These are phyloP conservation scores for Gelatoporia subvermispora DNA, from an alignment of 768 basidiomycete genomes.

Conservation along the genomic window DNA sequence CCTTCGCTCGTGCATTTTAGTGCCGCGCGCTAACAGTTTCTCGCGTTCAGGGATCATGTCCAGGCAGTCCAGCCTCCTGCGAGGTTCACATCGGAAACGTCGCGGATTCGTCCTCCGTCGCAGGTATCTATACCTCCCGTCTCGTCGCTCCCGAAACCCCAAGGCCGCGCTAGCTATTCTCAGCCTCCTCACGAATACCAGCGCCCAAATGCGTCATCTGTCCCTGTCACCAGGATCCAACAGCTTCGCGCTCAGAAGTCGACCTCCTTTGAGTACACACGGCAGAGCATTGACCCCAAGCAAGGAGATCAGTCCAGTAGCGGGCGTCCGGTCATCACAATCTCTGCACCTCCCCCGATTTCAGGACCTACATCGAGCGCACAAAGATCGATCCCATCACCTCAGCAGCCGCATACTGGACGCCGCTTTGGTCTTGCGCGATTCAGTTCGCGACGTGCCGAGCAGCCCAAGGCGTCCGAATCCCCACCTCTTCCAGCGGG, in stretches of 20 bases:
- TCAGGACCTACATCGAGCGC: constrained; percentile 1
- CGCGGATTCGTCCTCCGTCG: too few species aligned
- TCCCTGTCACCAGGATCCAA: constrained; percentile 6
- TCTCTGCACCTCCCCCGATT: constrained; percentile 19
- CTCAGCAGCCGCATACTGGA: background rate
- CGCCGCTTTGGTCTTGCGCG: background rate
- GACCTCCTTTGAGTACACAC: constrained; percentile 18
- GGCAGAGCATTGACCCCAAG: constrained; percentile 15
- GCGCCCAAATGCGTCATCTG: constrained; percentile 5
- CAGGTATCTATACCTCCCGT: too few species aligned
- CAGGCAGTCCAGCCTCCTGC: too few species aligned
- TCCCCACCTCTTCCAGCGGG: background rate
- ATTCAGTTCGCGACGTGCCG: background rate
- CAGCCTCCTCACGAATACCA: background rate
- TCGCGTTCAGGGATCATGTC: too few species aligned
- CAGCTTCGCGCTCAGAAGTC: constrained; percentile 21
- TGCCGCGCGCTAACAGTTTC: too few species aligned
- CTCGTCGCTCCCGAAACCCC: too few species aligned
- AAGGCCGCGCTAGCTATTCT: too few species aligned
- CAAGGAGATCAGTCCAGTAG: background rate
- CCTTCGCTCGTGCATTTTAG: too few species aligned
- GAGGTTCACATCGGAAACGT: too few species aligned
- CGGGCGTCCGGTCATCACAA: constrained; percentile 21
- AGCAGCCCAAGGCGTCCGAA: background rate
- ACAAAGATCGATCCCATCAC: constrained; percentile 6